These are phyloP conservation scores for Diversispora epigaea DNA, from an alignment of 192 early-diverging fungal genomes.

Conservation along the genomic window DNA sequence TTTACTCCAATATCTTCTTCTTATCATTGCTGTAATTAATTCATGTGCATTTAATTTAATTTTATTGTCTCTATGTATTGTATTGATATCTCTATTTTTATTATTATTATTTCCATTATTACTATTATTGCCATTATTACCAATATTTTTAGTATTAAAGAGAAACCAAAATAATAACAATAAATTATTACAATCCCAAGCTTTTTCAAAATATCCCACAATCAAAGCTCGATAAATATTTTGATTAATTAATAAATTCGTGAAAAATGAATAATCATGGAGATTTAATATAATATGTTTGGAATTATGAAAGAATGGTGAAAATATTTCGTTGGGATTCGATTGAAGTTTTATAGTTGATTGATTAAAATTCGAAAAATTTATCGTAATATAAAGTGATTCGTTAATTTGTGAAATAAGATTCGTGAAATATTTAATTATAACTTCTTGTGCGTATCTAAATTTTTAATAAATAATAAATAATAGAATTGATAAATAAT, in stretches of 20 bases:
- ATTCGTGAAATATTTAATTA: slow-evolving; percentile 17
- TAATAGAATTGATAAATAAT: neutral
- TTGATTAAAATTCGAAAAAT: slow-evolving; percentile 18
- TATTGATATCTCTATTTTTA: neutral
- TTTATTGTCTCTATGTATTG: slow-evolving; percentile 18
- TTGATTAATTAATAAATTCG: slow-evolving; percentile 31
- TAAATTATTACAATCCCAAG: slow-evolving; percentile 31
- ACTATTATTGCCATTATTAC: neutral
- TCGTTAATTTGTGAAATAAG: neutral
- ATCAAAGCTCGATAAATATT: slow-evolving; percentile 26
- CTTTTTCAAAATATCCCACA: slow-evolving; percentile 30
- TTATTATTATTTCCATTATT: neutral
- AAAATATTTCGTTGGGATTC: neutral
- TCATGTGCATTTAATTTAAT: neutral
- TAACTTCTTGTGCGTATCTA: slow-evolving; percentile 28
- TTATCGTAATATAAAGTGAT: slow-evolving; percentile 8
- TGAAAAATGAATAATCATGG: slow-evolving; percentile 33
- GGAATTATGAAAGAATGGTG: neutral
- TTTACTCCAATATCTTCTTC: slow-evolving; percentile 13
- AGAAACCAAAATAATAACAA: neutral
- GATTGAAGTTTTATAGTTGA: slow-evolving; percentile 10
- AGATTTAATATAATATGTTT: slow-evolving; percentile 17
- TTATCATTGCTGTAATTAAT: slow-evolving; percentile 5
- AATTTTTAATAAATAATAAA: neutral
- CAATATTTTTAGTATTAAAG: neutral